phyloP scores from a whole-genome alignment of 768 basidiomycete genomes.

The Lactifluus echinatus region DNA sequence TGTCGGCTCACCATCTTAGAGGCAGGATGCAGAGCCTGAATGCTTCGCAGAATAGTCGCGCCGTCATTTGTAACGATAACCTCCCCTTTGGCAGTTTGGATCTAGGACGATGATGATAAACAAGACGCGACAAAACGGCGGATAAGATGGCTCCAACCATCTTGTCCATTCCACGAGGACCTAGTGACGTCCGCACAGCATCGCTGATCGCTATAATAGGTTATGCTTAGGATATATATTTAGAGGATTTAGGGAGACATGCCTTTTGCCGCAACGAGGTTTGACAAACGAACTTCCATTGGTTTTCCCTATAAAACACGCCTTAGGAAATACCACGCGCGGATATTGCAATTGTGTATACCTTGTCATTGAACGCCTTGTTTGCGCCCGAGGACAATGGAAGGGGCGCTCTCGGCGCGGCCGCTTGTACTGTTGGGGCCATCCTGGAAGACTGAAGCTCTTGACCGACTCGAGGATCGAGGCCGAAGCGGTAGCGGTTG shows the following conservation, averaged over 20 bases:
- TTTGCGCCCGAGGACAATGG: conserved; percentile 20
- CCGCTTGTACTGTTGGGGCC: conserved; percentile 25
- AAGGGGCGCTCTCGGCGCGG: conserved; percentile 17
- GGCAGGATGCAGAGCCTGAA: conserved; percentile 94
- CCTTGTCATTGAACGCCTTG: conserved; percentile 79
- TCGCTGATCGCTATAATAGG: conserved; percentile 76
- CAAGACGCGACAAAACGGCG: neutral
- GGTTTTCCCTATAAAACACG: conserved; percentile 71
- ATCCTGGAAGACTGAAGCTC: too few species aligned
- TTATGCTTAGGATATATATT: conserved; percentile 8
- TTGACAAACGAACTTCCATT: conserved; percentile 94
- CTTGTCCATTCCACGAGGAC: conserved; percentile 99
- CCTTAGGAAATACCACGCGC: conserved; percentile 21
- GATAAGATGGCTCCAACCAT: conserved; percentile 51
- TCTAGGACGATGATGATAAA: conserved; percentile 39
- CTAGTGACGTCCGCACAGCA: conserved; percentile 92
- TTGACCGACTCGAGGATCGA: neutral
- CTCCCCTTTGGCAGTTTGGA: conserved; percentile 93
- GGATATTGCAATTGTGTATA: conserved; percentile 22
- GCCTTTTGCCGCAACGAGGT: conserved; percentile 98
- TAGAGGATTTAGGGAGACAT: conserved; percentile 19
- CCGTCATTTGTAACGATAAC: conserved; percentile 99
- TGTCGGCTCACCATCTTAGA: conserved; percentile 78
- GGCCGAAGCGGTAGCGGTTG: too few species aligned
- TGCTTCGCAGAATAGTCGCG: conserved; percentile 91